phyloP scores from a whole-genome alignment of 306 rosid genomes.

The Lathyrus sativus region DNA sequence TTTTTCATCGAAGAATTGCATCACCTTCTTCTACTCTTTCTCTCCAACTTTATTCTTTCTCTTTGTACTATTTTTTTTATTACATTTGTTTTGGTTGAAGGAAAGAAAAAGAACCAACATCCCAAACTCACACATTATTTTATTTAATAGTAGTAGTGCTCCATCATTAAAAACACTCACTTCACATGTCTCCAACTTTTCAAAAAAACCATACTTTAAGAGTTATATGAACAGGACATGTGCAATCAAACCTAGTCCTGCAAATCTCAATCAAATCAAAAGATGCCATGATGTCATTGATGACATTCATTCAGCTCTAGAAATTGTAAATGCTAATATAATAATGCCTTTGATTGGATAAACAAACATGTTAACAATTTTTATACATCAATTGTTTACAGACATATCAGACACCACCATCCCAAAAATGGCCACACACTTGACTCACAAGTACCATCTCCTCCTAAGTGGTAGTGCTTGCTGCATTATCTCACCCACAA shows the following conservation, averaged over 20 bases:
- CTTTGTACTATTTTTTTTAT: no score
- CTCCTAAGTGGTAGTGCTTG: slow-evolving; percentile 27
- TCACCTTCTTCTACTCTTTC: no score
- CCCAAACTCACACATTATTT: no score
- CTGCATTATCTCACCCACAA: no score
- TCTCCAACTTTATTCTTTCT: no score
- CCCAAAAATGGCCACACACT: slow-evolving; percentile 19
- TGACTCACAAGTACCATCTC: slow-evolving; percentile 1
- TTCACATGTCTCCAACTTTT: background rate
- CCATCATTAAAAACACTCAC: background rate
- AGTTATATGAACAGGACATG: background rate
- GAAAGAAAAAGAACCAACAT: no score
- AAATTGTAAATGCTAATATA: slow-evolving; percentile 6
- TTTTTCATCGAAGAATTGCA: no score
- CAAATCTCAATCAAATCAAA: slow-evolving; percentile 30
- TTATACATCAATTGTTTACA: slow-evolving; percentile 17
- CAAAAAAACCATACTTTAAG: background rate
- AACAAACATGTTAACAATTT: slow-evolving; percentile 14
- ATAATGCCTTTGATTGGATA: slow-evolving; percentile 29
- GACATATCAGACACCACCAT: slow-evolving; percentile 26
- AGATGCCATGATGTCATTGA: slow-evolving; percentile 30
- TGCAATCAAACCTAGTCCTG: slow-evolving; percentile 27
- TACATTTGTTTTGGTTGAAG: no score
- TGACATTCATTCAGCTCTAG: slow-evolving; percentile 31
- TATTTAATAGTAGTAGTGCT: no score